These are phyloP conservation scores for Aspergillus carlsbadensis DNA, from an alignment of 495 filamentous ascomycete species.

Conservation along the genomic window DNA sequence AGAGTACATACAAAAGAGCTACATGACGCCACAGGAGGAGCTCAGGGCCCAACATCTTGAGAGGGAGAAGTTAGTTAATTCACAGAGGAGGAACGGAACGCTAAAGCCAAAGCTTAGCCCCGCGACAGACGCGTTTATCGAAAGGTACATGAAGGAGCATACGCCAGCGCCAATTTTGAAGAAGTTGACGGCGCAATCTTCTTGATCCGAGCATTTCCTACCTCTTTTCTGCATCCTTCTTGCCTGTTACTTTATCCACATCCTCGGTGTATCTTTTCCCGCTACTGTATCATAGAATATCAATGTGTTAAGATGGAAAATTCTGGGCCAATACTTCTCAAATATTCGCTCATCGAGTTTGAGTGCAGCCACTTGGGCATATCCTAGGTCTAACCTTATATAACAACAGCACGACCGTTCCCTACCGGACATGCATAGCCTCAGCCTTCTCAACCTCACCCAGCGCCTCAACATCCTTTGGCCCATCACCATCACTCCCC, in stretches of 20 bases:
- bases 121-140: conserved; percentile 36
- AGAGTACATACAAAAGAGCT: conserved; percentile 53
- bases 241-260: not conserved
- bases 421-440: conserved; percentile 7
- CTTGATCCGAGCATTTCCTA: not conserved
- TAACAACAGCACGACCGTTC: not conserved
- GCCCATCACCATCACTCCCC: not conserved
- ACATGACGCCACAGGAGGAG: conserved; percentile 46
- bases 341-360: too few relatives aligned
- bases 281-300: conserved; percentile 40
- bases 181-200: not conserved
- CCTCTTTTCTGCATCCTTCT: not conserved
- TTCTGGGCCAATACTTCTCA: not conserved
- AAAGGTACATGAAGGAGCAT: conserved; percentile 31
- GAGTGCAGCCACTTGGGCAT: too few relatives aligned
- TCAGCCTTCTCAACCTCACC: conserved; percentile 9
- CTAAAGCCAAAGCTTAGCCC: conserved; percentile 37
- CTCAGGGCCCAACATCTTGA: conserved; percentile 18
- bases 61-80: conserved; percentile 25
- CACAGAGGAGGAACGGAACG: conserved; percentile 29
- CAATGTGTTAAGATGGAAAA: conserved; percentile 21
- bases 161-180: conserved; percentile 7
- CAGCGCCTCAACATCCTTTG: conserved; percentile 31
- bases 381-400: not conserved
- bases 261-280: conserved; percentile 36